Evolutionary conservation across 2,329 filamentous ascomycete species (phyloP).

Genomic region (Aspergillus sp.): DNA sequence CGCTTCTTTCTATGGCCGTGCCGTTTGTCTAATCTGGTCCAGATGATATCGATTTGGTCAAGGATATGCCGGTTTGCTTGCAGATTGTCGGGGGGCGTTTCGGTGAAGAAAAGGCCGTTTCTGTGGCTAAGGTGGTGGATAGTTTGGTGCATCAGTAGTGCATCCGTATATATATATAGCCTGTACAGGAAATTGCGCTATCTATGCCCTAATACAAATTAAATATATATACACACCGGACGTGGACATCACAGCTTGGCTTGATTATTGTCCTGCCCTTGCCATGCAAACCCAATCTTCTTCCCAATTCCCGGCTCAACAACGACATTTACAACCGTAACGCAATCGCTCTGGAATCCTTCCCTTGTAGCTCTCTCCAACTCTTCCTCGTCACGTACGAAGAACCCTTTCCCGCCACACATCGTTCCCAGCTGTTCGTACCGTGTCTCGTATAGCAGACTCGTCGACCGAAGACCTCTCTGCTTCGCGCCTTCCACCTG

Average conservation of each 20-base stretch:
- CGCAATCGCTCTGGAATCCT: slow-evolving; percentile 40
- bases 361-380: slow-evolving; percentile 43
- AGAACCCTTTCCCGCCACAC: slow-evolving; percentile 47
- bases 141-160: slow-evolving; percentile 5
- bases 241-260: too few species aligned
- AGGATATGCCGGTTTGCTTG: slow-evolving; percentile 25
- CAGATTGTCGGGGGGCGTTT: slow-evolving; percentile 27
- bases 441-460: slow-evolving; percentile 46
- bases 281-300: slow-evolving; percentile 31
- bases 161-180: not conserved
- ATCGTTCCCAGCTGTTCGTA: slow-evolving; percentile 50
- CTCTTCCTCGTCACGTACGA: slow-evolving; percentile 46
- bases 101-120: slow-evolving; percentile 26
- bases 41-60: slow-evolving; percentile 24
- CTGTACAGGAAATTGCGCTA: too few species aligned
- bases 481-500: slow-evolving; percentile 2
- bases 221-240: not conserved
- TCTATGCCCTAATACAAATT: not conserved
- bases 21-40: slow-evolving; percentile 2
- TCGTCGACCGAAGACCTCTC: slow-evolving; percentile 40
- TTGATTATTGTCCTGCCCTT: slow-evolving; percentile 11
- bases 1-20: not conserved
- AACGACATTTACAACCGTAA: slow-evolving; percentile 49
- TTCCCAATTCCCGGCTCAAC: slow-evolving; percentile 45
- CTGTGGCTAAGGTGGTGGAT: slow-evolving; percentile 24